Percentiles rank a stretch among this genome's conserved stretches.
phyloP scores from a whole-genome alignment of 257 asterid species.

The Primulina tabacum region DNA sequence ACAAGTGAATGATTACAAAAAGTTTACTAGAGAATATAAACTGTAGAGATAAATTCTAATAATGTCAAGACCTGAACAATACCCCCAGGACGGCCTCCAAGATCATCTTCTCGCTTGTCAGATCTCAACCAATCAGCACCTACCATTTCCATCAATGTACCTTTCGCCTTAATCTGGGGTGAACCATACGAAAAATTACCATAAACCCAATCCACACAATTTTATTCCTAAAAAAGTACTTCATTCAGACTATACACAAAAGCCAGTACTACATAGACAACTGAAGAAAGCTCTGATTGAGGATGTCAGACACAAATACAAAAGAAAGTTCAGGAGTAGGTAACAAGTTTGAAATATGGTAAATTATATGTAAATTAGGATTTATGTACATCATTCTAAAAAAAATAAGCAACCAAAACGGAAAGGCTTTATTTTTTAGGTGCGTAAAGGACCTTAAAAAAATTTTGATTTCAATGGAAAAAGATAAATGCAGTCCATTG shows the following conservation, averaged over 20 bases:
- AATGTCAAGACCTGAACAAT: slow-evolving; percentile 73
- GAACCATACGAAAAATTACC: slow-evolving; percentile 20
- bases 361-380: neutral
- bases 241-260: neutral
- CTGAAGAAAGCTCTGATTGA: neutral
- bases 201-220: neutral
- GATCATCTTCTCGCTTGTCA: slow-evolving; percentile 97
- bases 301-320: neutral
- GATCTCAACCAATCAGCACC: slow-evolving; percentile 99
- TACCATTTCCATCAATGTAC: slow-evolving; percentile 94
- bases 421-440: neutral
- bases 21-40: neutral
- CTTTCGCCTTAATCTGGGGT: slow-evolving; percentile 78
- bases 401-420: too few relatives aligned
- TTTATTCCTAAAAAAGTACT: neutral
- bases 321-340: neutral
- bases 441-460: neutral
- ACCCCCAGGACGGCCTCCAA: slow-evolving; percentile 86
- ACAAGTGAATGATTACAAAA: slow-evolving; percentile 13
- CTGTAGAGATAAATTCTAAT: slow-evolving; percentile 9
- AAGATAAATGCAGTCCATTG: neutral
- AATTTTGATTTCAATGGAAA: neutral
- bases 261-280: too few relatives aligned
- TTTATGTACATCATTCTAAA: too few relatives aligned
- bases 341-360: neutral